phyloP scores from a whole-genome alignment of 495 filamentous ascomycete species.

The Achaetomiella virescens region DNA sequence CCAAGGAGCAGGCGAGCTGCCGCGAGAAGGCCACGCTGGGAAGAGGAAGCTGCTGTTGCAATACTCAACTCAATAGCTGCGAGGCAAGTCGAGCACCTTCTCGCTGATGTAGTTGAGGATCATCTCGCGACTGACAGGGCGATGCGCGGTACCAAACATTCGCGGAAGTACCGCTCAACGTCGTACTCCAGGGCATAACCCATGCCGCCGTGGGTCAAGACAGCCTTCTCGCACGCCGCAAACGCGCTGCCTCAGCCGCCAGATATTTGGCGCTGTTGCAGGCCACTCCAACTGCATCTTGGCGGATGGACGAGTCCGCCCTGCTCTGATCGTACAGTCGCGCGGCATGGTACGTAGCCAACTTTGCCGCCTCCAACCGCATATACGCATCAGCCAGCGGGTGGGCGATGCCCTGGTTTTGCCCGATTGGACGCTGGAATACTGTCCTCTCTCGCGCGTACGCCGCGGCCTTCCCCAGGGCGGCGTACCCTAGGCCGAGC shows the following conservation, averaged over 20 bases:
- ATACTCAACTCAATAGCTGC: conserved; percentile 41
- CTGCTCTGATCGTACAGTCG: conserved; percentile 58
- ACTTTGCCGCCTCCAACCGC: conserved; percentile 72
- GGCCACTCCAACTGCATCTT: conserved; percentile 62
- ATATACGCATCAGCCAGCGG: conserved; percentile 70
- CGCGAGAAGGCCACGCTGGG: too few species aligned
- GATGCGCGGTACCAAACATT: conserved; percentile 68
- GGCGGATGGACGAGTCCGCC: conserved; percentile 49
- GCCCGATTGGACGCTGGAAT: conserved; percentile 64
- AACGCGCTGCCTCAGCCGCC: conserved; percentile 74
- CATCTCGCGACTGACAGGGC: conserved; percentile 74
- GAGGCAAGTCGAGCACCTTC: conserved; percentile 55
- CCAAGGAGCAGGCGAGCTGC: too few species aligned
- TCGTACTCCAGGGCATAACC: conserved; percentile 74
- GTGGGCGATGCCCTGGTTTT: conserved; percentile 71
- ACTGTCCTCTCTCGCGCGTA: conserved; percentile 66
- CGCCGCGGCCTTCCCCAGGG: conserved; percentile 55
- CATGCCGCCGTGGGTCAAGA: conserved; percentile 66
- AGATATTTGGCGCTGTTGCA: conserved; percentile 74
- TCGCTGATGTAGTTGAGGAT: conserved; percentile 74
- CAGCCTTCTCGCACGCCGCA: conserved; percentile 63
- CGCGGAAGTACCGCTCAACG: conserved; percentile 69
- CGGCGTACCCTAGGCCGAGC: conserved; percentile 68
- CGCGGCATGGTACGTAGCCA: conserved; percentile 72
- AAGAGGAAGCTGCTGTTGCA: too few species aligned